These are phyloP conservation scores for Nannochloropsis oceanica DNA, from an alignment of 108 stramenopile genomes.

Conservation along the genomic window DNA sequence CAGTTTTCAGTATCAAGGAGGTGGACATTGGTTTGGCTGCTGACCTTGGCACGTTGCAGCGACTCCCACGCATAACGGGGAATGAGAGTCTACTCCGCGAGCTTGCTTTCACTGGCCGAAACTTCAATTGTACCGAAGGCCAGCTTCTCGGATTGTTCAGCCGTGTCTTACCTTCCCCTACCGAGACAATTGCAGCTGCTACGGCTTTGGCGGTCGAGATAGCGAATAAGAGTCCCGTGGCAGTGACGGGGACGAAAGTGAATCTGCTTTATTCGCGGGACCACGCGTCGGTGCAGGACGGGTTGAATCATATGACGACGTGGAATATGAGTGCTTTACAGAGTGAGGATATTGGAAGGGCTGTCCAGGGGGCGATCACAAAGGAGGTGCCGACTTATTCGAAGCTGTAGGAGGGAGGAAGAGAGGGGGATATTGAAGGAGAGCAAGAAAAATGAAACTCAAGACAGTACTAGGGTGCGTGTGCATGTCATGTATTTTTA, in stretches of 20 bases:
- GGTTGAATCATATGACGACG: constrained; percentile 22
- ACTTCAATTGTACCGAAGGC: constrained; percentile 7
- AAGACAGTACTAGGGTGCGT: not conserved
- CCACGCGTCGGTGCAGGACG: constrained; percentile 9
- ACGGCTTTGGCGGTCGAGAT: constrained; percentile 23
- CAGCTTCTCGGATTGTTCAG: constrained; percentile 2
- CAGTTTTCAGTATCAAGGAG: constrained; percentile 40
- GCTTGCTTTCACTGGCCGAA: constrained; percentile 38
- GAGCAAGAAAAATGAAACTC: not conserved
- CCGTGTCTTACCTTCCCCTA: not conserved
- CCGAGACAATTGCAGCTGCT: constrained; percentile 10
- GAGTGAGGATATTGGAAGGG: constrained; percentile 17
- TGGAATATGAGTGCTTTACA: constrained; percentile 41
- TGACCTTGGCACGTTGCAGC: constrained; percentile 43
- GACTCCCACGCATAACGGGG: constrained; percentile 41
- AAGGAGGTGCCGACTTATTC: constrained; percentile 12
- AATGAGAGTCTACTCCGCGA: constrained; percentile 37
- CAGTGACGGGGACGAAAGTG: constrained; percentile 38
- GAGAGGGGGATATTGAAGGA: not conserved
- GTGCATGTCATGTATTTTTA: no score
- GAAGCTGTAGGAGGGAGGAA: constrained; percentile 19
- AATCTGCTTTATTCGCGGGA: constrained; percentile 39
- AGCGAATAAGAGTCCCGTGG: constrained; percentile 33
- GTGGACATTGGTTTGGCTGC: constrained; percentile 42
- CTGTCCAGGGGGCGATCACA: constrained; percentile 17